Base-by-base conservation (phyloP, 192 early-diverging fungal species). In the Backusella luteola region DNA sequence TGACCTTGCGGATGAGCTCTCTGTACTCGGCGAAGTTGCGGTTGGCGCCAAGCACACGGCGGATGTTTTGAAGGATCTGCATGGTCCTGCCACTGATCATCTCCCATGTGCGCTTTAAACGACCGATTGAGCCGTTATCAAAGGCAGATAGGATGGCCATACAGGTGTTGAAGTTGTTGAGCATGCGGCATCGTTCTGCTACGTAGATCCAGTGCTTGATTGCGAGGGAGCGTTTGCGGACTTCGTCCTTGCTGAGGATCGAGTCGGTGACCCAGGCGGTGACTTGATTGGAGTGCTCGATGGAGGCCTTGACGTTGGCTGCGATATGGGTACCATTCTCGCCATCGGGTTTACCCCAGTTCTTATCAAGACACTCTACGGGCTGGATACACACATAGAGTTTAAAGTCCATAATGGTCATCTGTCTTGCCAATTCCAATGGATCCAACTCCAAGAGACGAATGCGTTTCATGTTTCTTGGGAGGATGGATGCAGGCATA, bases 81-180 rank as follows among this genome's bases (percentile, higher is more conserved):
- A 89, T 87, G 14, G 91, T 79, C 74, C 87, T 83, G 26, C 81
- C 79, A 53, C 59, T 78, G 29, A 81, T 77, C 6, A 66, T 66
- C 32, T 97, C 95, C 95, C 96, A 97, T 4, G 96, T 97, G 71
- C 94, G 91, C 34, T 92, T 93, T 66, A 98, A 86, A 14, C 97
- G 91, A 84, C 93, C 91, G 70, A 99, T 88, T 1, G 95, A 91
- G 7, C 93, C 92, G 8, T 93, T 93, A 34, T 94, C 91, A 71
- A 98, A 89, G 12, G 93, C 94, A 15, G 93, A 93, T 39, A 96
- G 81, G 35, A 98, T 93, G 12, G 95, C 90, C 86, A 93, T 94
- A 42, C 96, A 86, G 7, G 95, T 94, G 82, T 95, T 96, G 79
- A 92, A 98, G 87, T 98, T 98, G 87, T 98, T 95, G 38, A 97